These are phyloP conservation scores for Geranium brycei DNA, from an alignment of 345 rosid genomes.

Conservation along the genomic window DNA sequence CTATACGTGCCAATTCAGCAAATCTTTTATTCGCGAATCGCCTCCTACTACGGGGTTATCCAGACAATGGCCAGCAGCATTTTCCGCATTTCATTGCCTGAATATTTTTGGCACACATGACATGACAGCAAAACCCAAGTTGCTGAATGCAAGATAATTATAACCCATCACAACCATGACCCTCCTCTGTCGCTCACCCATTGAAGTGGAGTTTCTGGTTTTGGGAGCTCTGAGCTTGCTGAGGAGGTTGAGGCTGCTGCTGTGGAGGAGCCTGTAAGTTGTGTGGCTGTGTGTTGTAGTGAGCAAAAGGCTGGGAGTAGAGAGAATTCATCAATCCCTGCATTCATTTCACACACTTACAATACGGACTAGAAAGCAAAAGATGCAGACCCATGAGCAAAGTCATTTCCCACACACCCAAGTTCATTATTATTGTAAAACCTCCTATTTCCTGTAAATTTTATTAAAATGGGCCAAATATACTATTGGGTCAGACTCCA, in stretches of 20 bases:
- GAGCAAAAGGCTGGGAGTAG: conserved; percentile 85
- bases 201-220: conserved; percentile 70
- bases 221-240: conserved; percentile 67
- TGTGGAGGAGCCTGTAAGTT: conserved; percentile 52
- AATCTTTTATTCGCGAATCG: conserved; percentile 18
- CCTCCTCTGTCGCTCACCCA: conserved; percentile 40
- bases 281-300: conserved; percentile 65
- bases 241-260: conserved; percentile 48
- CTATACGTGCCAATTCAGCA: conserved; percentile 8
- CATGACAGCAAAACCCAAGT: conserved; percentile 66
- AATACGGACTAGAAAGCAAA: background rate
- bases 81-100: conserved; percentile 15
- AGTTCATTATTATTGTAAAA: no score
- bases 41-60: conserved; percentile 11
- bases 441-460: no score
- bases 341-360: conserved; percentile 1
- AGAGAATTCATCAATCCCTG: conserved; percentile 91
- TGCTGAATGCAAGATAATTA: conserved; percentile 52
- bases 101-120: conserved; percentile 35
- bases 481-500: no score
- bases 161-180: conserved; percentile 44
- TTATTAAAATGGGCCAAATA: no score
- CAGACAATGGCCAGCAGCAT: conserved; percentile 12
- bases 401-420: no score
- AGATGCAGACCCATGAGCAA: no score